A percentile compares a stretch with the other conserved stretches of the same genome.
Conservation (phyloP, 2,329 filamentous ascomycete species). For the Claviceps sp. region DNA sequence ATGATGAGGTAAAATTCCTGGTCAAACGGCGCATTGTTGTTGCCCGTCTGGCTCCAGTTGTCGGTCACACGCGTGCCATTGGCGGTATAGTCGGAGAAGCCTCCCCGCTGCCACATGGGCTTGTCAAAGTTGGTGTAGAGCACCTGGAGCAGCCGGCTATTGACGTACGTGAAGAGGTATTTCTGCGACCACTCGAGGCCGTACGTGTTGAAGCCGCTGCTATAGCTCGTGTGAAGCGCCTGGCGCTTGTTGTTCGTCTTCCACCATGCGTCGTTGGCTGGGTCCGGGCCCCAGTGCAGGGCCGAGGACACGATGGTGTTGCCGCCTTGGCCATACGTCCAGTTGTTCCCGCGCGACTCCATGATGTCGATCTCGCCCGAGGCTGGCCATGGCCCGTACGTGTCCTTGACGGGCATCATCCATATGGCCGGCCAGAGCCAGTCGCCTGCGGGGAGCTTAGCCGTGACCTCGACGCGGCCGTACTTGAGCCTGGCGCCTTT, state of each 20-base stretch:
- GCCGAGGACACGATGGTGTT: constrained; percentile 70
- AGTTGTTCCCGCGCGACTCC: constrained; percentile 73
- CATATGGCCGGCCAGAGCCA: constrained; percentile 17
- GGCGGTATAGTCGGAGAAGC: constrained; percentile 47
- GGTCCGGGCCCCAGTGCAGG: constrained; percentile 69
- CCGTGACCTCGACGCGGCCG: constrained; percentile 67
- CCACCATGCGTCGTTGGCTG: constrained; percentile 67
- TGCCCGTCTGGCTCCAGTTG: constrained; percentile 49
- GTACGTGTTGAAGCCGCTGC: constrained; percentile 57
- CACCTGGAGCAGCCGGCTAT: constrained; percentile 66
- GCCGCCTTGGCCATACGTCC: constrained; percentile 60
- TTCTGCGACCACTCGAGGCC: constrained; percentile 80
- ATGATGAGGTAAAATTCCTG: constrained; percentile 63
- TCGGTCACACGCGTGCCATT: constrained; percentile 55
- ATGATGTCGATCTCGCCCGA: constrained; percentile 78
- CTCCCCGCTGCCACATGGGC: constrained; percentile 54
- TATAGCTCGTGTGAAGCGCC: constrained; percentile 63
- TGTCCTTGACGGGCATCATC: constrained; percentile 65
- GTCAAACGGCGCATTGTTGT: constrained; percentile 58
- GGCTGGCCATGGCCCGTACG: constrained; percentile 63
- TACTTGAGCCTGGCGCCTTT: constrained; percentile 61
- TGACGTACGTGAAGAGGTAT: constrained; percentile 78
- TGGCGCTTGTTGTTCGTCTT: constrained; percentile 65
- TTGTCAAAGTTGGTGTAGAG: constrained; percentile 63
- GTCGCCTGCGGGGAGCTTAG: constrained; percentile 54